Evolutionary conservation across 805 yeast species (phyloP).

Genomic region (Priceomyces haplophilus): DNA sequence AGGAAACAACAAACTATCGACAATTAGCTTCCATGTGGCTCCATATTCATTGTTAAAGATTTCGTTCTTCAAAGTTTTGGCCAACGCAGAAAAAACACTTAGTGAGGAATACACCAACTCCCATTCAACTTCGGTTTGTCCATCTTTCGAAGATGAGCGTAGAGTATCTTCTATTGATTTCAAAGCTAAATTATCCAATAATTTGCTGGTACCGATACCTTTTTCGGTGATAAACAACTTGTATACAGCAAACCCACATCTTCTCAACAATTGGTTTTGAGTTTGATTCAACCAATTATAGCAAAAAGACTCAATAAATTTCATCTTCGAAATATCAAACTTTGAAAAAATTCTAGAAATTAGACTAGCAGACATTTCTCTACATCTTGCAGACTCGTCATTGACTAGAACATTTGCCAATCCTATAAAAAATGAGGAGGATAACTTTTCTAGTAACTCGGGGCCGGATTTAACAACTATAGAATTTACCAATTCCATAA

Average conservation of each 20-base stretch:
- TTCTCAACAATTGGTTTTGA: slow-evolving; percentile 48
- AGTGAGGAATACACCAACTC: slow-evolving; percentile 70
- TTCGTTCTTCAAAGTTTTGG: slow-evolving; percentile 33
- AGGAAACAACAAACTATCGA: slow-evolving; percentile 67
- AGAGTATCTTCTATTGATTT: slow-evolving; percentile 23
- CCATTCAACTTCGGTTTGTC: slow-evolving; percentile 55
- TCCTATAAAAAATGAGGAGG: slow-evolving; percentile 79
- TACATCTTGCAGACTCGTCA: slow-evolving; percentile 75
- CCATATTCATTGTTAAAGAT: slow-evolving; percentile 29
- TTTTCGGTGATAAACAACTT: slow-evolving; percentile 54
- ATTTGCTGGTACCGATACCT: slow-evolving; percentile 37
- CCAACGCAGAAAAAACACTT: slow-evolving; percentile 45
- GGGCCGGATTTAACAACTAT: slow-evolving; percentile 64
- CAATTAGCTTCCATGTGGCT: slow-evolving; percentile 49
- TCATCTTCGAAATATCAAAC: slow-evolving; percentile 35
- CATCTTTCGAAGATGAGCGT: slow-evolving; percentile 28
- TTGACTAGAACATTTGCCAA: slow-evolving; percentile 72
- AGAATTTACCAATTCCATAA: slow-evolving; percentile 78
- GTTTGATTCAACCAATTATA: slow-evolving; percentile 63
- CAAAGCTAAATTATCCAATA: slow-evolving; percentile 40
- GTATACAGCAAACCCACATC: slow-evolving; percentile 74
- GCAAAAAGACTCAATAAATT: slow-evolving; percentile 40
- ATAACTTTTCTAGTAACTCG: slow-evolving; percentile 55
- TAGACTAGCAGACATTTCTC: slow-evolving; percentile 75
- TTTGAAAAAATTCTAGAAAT: slow-evolving; percentile 53